Evolutionary conservation across 768 basidiomycete species (phyloP), one percentile per base, ranked within the genome.

Genomic region (Leccinum pellstonianum): DNA sequence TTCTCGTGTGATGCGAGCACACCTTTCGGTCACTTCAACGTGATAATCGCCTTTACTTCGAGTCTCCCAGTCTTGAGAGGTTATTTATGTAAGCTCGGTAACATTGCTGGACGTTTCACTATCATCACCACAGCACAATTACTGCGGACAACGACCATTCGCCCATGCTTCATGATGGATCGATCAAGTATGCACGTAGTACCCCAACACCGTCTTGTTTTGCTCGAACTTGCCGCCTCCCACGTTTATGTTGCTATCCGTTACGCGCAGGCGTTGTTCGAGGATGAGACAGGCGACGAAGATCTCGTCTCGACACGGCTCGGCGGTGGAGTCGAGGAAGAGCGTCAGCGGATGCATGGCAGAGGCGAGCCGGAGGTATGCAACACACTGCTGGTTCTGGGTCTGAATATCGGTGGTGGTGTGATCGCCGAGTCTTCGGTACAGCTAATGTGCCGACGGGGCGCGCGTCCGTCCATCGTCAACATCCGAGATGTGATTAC

Each of bases 191-290:
- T 54, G 49, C 25, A 52, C 47, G 52, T 64, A 38, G 33, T 51
- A 41, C 12, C 66, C 56, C 17, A 64, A 47, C 23, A 58, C 49
- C 1, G 59, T 54, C 53, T 41, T 31, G 46, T 67, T 55, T 46
- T 51, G 46, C 15, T 66, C 65, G n/a, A 54, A 66, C 46, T 55
- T 66, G 35, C 57, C 65, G 11, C 55, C 49, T 31, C 55, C 65
- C 15, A 57, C 43, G 2, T 10, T n/a, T 11, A 55, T 60, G 49
- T 66, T 54, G 23, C 25, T 59, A 2, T 66, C 65, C 31, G 19
- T 31, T 25, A 60, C 15, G 21, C 58, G 58, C 10, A 66, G 58
- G 4, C 62, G 53, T 33, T 60, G 62, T 59, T 64, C 58, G 14
- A 67, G 65, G 55, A 66, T 60, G 43, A 63, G 55, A 52, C 50